A percentile compares a stretch with the other conserved stretches of the same genome.
Evolutionary conservation across 768 basidiomycete species (phyloP).

Genomic region (Lactarius hatsudake): DNA sequence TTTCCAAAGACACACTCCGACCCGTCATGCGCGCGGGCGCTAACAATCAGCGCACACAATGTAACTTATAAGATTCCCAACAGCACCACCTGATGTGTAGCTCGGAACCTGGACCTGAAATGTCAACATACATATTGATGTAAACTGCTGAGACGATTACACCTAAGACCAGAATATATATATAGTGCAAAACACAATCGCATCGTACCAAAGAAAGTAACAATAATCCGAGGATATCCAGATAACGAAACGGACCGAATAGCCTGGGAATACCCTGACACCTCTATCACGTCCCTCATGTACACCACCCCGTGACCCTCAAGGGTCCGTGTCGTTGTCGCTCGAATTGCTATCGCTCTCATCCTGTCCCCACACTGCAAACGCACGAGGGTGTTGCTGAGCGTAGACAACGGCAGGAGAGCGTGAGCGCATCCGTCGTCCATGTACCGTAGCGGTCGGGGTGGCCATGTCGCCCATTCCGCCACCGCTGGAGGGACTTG

Average conservation of each 20-base stretch:
- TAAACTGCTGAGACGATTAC: background rate
- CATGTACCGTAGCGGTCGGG: slow-evolving; percentile 23
- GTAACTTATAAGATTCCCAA: background rate
- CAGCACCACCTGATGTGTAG: background rate
- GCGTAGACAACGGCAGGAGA: slow-evolving; percentile 32
- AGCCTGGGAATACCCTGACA: background rate
- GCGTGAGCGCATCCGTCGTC: slow-evolving; percentile 30
- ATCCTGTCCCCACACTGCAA: slow-evolving; percentile 86
- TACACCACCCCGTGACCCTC: slow-evolving; percentile 14
- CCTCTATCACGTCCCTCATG: background rate
- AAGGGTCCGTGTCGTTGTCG: slow-evolving; percentile 65
- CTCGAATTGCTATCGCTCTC: slow-evolving; percentile 85
- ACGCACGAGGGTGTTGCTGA: slow-evolving; percentile 48
- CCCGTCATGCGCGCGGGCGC: background rate
- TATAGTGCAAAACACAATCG: background rate
- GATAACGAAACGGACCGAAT: background rate
- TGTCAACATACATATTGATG: background rate
- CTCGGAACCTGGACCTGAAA: background rate
- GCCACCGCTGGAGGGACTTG: background rate
- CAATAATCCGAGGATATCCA: background rate
- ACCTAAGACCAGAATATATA: background rate
- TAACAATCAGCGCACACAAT: background rate
- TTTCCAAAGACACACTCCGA: background rate
- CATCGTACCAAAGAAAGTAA: background rate
- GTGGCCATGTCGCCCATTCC: slow-evolving; percentile 19